Evolutionary conservation across 805 yeast species (phyloP), one percentile per base, ranked within the genome.

Genomic region (Saccharomyces eubayanus): DNA sequence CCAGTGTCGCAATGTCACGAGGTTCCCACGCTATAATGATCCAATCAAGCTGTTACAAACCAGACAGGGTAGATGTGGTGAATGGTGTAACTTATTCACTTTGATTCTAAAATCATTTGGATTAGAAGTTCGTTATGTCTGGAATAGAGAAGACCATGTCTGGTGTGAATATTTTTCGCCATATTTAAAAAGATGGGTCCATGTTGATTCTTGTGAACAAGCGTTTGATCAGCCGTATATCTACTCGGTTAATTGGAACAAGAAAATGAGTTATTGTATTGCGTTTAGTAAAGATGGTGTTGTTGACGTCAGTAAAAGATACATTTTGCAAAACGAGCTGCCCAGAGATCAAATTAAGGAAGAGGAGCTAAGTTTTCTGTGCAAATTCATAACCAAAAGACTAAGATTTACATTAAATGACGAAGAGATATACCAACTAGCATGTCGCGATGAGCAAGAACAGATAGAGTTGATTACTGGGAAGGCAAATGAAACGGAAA

Each of bases 131-230:
- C 71, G 98, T 51, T 90, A 85, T 63, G 72, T 91, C 1, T 88
- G 95, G 95, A 90, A 89, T 67, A 73, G 79, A 6, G 98, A 92
- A 66, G 98, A 92, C 66, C 98, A 92, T 67, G 97, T 89, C 1
- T 92, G 98, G 98, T 86, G 95, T 62, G 98, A 92, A 64, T 85
- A 86, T 61, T 91, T 81, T 66, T 87, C 96, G 1, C 67, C 62
- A 0, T 62, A 71, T 21, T 73, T 80, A 58, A 68, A 77, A 47
- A 70, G 89, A 52, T 92, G 98, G 97, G 76, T 91, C 20, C 98
- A 92, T 68, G 72, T 87, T 16, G 98, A 91, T 63, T 80, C 89
- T 8, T 92, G 98, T 67, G 98, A 91, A 61, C 84, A 82, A 49
- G 83, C 91, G 0, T 89, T 77, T 70, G 96, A 92, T 67, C 81